Conservation (phyloP, 169 alveolate species). For the Cyclospora cayetanensis region DNA sequence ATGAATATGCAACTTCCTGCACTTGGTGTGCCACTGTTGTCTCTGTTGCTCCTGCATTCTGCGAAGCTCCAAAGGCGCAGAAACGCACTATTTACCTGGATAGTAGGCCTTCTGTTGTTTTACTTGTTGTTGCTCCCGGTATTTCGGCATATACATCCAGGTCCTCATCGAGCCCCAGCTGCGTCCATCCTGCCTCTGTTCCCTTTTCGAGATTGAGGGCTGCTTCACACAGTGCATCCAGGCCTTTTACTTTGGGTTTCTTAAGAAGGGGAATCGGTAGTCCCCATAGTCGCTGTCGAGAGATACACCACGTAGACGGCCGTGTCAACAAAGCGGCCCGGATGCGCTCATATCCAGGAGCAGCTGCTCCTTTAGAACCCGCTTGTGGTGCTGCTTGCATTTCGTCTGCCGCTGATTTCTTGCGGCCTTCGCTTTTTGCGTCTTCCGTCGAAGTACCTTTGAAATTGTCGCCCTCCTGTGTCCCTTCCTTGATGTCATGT, state of each 20-base stretch:
- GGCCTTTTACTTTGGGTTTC: background rate
- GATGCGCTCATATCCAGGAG: conserved; percentile 63
- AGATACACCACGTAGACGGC: conserved; percentile 85
- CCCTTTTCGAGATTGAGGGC: background rate
- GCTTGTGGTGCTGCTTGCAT: background rate
- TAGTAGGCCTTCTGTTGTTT: background rate
- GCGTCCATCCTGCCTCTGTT: background rate
- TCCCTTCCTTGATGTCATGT: background rate
- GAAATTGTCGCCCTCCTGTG: background rate
- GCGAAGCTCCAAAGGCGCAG: background rate
- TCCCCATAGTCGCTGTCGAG: conserved; percentile 89
- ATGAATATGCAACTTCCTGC: too few species aligned
- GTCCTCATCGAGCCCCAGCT: conserved; percentile 27
- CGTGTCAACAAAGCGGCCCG: conserved; percentile 54
- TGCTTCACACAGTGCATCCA: background rate
- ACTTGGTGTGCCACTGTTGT: background rate
- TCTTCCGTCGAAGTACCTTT: background rate
- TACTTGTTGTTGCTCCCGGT: background rate
- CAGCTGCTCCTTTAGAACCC: background rate
- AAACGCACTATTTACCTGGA: background rate
- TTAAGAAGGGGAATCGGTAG: conserved; percentile 77
- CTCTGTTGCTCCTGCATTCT: background rate
- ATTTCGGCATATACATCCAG: conserved; percentile 6
- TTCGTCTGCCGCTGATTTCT: conserved; percentile 6
- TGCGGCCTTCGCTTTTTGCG: background rate